Evolutionary conservation across 164 flowering plant species (phyloP), one percentile per base, ranked within the genome.

Genomic region (Hamamelis virginiana): DNA sequence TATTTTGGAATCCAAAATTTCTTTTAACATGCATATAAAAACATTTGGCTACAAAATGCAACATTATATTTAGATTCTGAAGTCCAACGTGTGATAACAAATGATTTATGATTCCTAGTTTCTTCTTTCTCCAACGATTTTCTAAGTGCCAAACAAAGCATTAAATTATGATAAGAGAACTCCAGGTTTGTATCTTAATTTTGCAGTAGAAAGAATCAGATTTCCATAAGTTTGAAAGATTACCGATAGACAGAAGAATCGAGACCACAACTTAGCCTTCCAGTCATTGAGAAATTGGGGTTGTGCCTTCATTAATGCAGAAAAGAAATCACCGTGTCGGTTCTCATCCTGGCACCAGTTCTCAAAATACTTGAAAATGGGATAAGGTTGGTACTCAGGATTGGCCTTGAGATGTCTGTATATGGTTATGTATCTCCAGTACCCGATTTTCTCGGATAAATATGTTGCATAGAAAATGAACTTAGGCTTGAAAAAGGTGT

Each of bases 321-420:
- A 92, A 89, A 95, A 92, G 90, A 95, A 95, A 76, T 95, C 98
- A 16, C 98, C 98, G 55, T 95, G 98, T 43, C 98, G 83, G 84
- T 95, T 95, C 89, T 95, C 98, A 75, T 95, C 98, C 72, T 95
- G 98, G 87, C 98, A 95, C 98, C 98, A 95, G 82, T 95, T 95
- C 91, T 95, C 98, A 56, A 95, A 95, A 74, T 92, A 95, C 87
- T 92, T 95, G 87, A 95, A 95, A 73, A 95, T 95, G 53, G 98
- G 98, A 64, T 95, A 95, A 56, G 82, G 77, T 73, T 89, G 97
- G 86, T 75, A 95, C 76, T 95, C 91, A 9, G 97, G 98, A 59
- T 92, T 91, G 44, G 78, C 80, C 86, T 92, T 92, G 68, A 95
- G 86, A 73, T 95, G 98, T 73, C 98, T 83, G 86, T 89, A 92